These are phyloP conservation scores for Salix caprea DNA, from an alignment of 345 rosid genomes.

Conservation along the genomic window DNA sequence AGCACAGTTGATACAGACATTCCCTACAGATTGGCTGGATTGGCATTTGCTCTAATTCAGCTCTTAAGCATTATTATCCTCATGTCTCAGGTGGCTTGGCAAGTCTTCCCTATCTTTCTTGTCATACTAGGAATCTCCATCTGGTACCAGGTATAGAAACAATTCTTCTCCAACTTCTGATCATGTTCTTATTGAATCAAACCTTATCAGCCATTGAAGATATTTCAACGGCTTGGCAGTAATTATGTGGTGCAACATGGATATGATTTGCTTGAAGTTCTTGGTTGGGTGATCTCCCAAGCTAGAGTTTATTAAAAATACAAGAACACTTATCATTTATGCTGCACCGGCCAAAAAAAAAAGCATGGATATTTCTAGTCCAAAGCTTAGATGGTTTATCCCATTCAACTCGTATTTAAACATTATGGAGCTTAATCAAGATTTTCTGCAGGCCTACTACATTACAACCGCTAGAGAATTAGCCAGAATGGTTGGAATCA, in stretches of 20 bases:
- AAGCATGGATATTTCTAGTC: not conserved
- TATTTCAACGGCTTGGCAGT: not conserved
- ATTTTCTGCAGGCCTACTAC: conserved; percentile 58
- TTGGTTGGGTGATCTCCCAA: not conserved
- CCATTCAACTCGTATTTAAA: not conserved
- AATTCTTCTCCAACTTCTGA: not conserved
- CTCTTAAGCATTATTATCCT: conserved; percentile 56
- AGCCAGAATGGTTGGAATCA: conserved; percentile 74
- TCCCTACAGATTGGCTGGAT: conserved; percentile 69
- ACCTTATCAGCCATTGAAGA: not conserved
- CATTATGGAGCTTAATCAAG: not conserved
- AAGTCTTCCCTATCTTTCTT: conserved; percentile 52
- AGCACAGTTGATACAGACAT: conserved; percentile 70
- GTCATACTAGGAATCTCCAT: conserved; percentile 46
- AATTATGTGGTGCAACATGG: not conserved
- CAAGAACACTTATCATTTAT: not conserved
- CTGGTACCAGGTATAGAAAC: conserved; percentile 58
- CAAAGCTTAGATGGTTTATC: not conserved
- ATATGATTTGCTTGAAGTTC: not conserved
- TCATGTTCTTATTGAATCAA: not conserved
- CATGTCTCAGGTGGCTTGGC: conserved; percentile 69
- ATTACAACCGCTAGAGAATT: conserved; percentile 81
- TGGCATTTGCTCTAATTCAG: conserved; percentile 74
- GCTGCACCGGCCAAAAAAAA: not conserved
- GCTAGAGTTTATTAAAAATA: not conserved